Percentiles rank a stretch among this genome's conserved stretches.
Evolutionary conservation across 441 rosid genomes (phyloP).

Genomic region (Geranium incanum): DNA sequence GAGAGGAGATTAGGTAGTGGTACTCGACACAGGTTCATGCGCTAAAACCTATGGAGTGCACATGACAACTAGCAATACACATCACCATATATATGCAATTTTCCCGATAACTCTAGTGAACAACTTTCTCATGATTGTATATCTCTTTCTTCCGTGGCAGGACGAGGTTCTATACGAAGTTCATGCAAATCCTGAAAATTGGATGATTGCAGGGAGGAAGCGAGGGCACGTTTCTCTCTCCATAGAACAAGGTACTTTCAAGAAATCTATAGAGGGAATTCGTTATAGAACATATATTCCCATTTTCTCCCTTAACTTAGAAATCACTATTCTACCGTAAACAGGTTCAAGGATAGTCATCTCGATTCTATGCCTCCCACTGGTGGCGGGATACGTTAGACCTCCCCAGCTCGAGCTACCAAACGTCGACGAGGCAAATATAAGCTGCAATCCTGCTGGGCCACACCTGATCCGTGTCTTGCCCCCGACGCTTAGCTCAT

Average conservation of each 20-base stretch:
- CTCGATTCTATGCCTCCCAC: conserved; percentile 71
- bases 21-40: background rate
- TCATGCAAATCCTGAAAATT: conserved; percentile 57
- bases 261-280: background rate
- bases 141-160: conserved; percentile 27
- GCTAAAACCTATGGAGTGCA: background rate
- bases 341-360: conserved; percentile 83
- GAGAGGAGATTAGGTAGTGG: background rate
- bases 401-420: conserved; percentile 83
- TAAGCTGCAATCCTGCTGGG: conserved; percentile 81
- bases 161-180: conserved; percentile 88
- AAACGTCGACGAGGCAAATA: conserved; percentile 50
- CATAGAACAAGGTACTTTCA: conserved; percentile 49
- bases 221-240: conserved; percentile 76
- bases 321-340: background rate
- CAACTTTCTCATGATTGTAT: background rate
- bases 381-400: conserved; percentile 82
- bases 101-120: background rate
- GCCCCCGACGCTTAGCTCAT: conserved; percentile 85
- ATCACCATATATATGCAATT: background rate
- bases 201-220: conserved; percentile 99
- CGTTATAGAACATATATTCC: background rate
- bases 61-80: background rate
- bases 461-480: conserved; percentile 87
- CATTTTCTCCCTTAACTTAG: background rate